Evolutionary conservation across 495 filamentous ascomycete species (phyloP), one percentile per base, ranked within the genome.

Genomic region (Daldinia loculata): DNA sequence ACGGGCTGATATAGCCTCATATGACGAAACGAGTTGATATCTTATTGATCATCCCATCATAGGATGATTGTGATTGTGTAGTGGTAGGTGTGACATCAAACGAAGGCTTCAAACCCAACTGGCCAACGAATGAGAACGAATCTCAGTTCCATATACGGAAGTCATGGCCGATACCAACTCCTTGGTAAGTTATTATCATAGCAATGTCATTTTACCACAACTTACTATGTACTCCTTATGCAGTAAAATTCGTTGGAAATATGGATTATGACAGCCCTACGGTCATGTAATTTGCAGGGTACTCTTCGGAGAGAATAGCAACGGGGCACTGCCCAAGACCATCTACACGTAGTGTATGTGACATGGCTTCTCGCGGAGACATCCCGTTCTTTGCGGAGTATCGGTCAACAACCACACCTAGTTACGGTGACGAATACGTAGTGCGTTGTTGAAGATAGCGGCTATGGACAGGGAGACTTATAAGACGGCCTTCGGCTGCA

Each of bases 21-120:
- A 63, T 65, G 62, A 64, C 55, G 48, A 61, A 61, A 68, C 50
- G 5, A 63, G 59, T 45, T 61, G 56, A 63, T 61, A 39, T 63
- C 53, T 65, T 62, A 59, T 14, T 63, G 69, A 68, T 68, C 69
- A 50, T 52, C 6, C n/a, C 61, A 39, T 57, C 50, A 61, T 58
- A 17, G 50, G 55, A 56, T 56, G 34, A 67, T 67, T 59, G 39
- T 34, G 50, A 48, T 48, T 50, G 55, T 43, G 19, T 59, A 60
- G 38, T 43, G 48, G 39, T 58, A 64, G n/a, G 2, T 65, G 65
- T 72, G 65, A 69, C 65, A 72, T 69, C 70, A 69, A 72, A 55
- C 27, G 51, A 57, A 57, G 56, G 32, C 65, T 30, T 39, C 17
- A 30, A 24, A 19, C 26, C 19, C 41, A 38, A 61, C 63, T 48